Conservation (phyloP, 2,329 filamentous ascomycete species). For the Xylogone sp. region DNA sequence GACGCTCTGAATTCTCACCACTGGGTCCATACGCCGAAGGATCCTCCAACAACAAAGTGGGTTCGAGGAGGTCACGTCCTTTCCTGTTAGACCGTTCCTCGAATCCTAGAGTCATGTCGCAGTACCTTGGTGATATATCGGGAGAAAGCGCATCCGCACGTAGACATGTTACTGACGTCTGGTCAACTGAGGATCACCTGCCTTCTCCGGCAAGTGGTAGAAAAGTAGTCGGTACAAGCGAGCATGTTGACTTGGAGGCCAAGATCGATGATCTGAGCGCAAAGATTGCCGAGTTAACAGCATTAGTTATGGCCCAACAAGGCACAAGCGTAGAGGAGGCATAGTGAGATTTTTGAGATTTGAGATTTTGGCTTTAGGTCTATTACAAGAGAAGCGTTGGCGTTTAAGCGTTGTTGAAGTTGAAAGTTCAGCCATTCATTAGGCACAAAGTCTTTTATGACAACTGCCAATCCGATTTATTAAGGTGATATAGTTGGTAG, state of each 20-base stretch:
- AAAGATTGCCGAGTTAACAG: slow-evolving; percentile 57
- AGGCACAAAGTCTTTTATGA: too few relatives aligned
- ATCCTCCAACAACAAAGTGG: slow-evolving; percentile 3
- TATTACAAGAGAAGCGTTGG: neutral
- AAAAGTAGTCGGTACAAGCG: slow-evolving; percentile 5
- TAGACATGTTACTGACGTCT: slow-evolving; percentile 3
- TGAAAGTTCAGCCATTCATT: too few relatives aligned
- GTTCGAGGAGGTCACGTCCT: slow-evolving; percentile 11
- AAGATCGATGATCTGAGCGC: slow-evolving; percentile 50
- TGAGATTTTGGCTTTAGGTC: neutral
- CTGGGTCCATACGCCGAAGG: slow-evolving; percentile 10
- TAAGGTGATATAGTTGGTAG: too few relatives aligned
- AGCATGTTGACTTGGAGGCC: slow-evolving; percentile 34
- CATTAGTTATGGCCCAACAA: slow-evolving; percentile 48
- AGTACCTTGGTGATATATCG: slow-evolving; percentile 11
- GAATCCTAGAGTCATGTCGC: slow-evolving; percentile 10
- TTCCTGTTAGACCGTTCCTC: slow-evolving; percentile 17
- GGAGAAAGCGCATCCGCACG: slow-evolving; percentile 4
- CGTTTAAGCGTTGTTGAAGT: neutral
- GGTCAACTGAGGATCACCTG: neutral
- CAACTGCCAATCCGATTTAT: too few relatives aligned
- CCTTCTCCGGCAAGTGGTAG: slow-evolving; percentile 3
- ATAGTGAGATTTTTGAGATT: neutral
- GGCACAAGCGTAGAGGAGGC: slow-evolving; percentile 52
- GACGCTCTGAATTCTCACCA: slow-evolving; percentile 14